These are phyloP conservation scores for Tanacetum coccineum DNA, from an alignment of 129 eudicot genomes.

Conservation along the genomic window DNA sequence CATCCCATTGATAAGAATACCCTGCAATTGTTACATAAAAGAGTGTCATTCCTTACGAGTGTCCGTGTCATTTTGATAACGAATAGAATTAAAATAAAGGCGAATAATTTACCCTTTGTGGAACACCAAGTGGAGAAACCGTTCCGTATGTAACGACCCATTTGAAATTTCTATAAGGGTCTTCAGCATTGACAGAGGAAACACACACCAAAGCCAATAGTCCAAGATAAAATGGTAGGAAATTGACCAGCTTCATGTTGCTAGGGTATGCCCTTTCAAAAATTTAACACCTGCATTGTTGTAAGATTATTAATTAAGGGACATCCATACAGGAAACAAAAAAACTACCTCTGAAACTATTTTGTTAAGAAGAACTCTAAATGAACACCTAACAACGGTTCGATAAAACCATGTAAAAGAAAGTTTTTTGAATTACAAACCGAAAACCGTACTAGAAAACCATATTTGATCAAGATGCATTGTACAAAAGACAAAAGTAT, in stretches of 20 bases:
- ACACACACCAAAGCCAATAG: slow-evolving; percentile 45
- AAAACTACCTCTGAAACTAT: no score
- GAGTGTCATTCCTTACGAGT: neutral
- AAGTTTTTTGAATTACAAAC: no score
- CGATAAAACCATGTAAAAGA: no score
- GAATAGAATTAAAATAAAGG: slow-evolving; percentile 12
- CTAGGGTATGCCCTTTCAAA: neutral
- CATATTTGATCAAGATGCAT: no score
- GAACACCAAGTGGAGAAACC: slow-evolving; percentile 68
- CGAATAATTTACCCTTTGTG: slow-evolving; percentile 52
- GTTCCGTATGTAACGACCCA: slow-evolving; percentile 62
- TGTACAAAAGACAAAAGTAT: no score
- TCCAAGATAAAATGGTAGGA: slow-evolving; percentile 48
- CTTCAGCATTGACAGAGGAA: slow-evolving; percentile 62
- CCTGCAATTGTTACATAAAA: slow-evolving; percentile 39
- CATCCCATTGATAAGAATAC: slow-evolving; percentile 73
- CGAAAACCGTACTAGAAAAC: no score
- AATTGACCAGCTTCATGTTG: slow-evolving; percentile 42
- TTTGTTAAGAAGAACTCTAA: no score
- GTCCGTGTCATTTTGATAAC: neutral
- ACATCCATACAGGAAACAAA: no score
- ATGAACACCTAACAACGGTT: no score
- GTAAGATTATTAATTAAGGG: no score
- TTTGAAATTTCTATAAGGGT: slow-evolving; percentile 59
- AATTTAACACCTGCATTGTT: slow-evolving; percentile 7